A percentile compares a stretch with the other conserved stretches of the same genome.
Conservation (phyloP, 805 yeast genomes). For the Wickerhamomyces silvicola region DNA sequence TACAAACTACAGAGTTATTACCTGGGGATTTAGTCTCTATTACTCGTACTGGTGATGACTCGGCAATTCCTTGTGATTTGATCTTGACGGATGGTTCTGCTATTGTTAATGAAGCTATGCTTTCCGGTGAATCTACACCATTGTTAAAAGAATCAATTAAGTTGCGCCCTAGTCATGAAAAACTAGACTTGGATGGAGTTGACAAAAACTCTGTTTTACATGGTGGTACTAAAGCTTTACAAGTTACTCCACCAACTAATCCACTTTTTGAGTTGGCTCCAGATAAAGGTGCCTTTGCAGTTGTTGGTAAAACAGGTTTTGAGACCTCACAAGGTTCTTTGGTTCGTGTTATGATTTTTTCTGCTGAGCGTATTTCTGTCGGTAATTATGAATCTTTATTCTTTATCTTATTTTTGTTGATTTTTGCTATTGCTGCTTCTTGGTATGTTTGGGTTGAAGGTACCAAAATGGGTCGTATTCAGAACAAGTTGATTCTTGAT, state of each 20-base stretch:
- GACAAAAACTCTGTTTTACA: constrained; percentile 86
- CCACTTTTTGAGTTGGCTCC: constrained; percentile 52
- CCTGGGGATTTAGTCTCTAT: constrained; percentile 92
- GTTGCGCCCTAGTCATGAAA: constrained; percentile 69
- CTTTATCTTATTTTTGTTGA: constrained; percentile 81
- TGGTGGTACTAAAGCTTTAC: constrained; percentile 96
- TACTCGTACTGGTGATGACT: constrained; percentile 82
- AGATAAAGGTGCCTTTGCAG: constrained; percentile 86
- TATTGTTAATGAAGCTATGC: constrained; percentile 97
- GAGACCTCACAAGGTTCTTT: constrained; percentile 97
- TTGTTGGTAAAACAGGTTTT: constrained; percentile 92
- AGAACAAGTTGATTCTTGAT: constrained; percentile 87
- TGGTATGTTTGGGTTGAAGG: constrained; percentile 99
- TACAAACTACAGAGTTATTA: constrained; percentile 67
- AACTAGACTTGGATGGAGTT: constrained; percentile 66
- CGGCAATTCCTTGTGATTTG: constrained; percentile 92
- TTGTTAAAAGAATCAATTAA: constrained; percentile 85
- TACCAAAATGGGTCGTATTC: constrained; percentile 89
- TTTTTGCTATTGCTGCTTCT: constrained; percentile 91
- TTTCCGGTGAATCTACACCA: constrained; percentile 97
- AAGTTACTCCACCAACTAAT: constrained; percentile 67
- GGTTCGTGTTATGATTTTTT: constrained; percentile 95
- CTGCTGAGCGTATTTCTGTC: constrained; percentile 93
- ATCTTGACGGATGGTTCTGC: constrained; percentile 83
- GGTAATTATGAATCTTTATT: constrained; percentile 92